phyloP scores from a whole-genome alignment of 495 filamentous ascomycete genomes.

The Choiromyces venosus region DNA sequence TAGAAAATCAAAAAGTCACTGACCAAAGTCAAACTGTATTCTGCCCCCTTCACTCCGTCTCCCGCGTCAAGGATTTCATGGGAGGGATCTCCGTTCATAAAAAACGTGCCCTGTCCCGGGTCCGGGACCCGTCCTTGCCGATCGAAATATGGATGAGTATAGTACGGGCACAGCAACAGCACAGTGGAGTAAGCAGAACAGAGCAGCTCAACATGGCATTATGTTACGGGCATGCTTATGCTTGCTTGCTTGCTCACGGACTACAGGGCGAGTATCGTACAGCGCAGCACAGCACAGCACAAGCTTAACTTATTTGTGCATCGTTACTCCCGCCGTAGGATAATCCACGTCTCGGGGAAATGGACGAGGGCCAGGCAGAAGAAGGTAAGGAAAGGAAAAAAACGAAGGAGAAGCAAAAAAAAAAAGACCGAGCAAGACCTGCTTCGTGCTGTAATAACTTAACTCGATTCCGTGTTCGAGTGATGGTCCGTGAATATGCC shows the following conservation, averaged over 20 bases:
- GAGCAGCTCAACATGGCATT: background rate
- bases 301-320: background rate
- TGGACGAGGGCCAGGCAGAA: background rate
- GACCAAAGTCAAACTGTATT: background rate
- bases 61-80: background rate
- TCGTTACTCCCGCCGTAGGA: background rate
- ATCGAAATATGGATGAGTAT: background rate
- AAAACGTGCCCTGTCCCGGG: background rate
- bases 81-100: background rate
- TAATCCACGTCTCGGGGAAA: background rate
- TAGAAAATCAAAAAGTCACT: background rate
- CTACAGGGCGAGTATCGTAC: background rate
- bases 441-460: background rate
- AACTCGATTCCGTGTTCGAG: conserved; percentile 1
- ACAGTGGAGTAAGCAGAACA: background rate
- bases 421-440: background rate
- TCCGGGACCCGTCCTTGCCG: conserved; percentile 4
- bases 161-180: background rate
- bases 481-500: background rate
- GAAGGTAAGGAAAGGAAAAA: too few species aligned
- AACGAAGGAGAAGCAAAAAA: too few species aligned
- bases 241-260: background rate
- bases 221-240: background rate
- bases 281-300: background rate
- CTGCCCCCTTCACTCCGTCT: background rate